Evolutionary conservation across 208 protist genomes (phyloP).

Genomic region (Borovskyia barvae): DNA sequence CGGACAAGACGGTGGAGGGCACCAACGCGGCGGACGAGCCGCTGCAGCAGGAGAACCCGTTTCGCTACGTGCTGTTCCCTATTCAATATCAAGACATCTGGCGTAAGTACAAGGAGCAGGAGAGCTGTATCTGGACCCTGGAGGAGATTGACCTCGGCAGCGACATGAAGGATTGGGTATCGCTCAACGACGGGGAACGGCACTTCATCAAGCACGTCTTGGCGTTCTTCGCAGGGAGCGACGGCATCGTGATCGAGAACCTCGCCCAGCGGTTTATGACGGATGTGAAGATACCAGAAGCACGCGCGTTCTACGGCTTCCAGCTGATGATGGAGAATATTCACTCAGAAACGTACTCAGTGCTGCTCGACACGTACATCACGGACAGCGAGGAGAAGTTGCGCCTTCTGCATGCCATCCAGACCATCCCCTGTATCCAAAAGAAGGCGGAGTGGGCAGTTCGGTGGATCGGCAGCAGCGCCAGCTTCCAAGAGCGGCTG

Average conservation of each 20-base stretch:
- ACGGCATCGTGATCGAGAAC: slow-evolving; percentile 99
- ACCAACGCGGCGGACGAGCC: slow-evolving; percentile 77
- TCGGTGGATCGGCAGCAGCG: slow-evolving; percentile 68
- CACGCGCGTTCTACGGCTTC: slow-evolving; percentile 98
- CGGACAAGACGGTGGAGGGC: slow-evolving; percentile 1
- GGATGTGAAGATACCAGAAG: slow-evolving; percentile 98
- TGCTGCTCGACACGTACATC: slow-evolving; percentile 97
- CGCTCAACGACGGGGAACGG: slow-evolving; percentile 93
- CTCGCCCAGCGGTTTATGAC: slow-evolving; percentile 94
- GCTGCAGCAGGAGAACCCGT: slow-evolving; percentile 93
- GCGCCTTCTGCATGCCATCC: slow-evolving; percentile 95
- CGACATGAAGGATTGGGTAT: slow-evolving; percentile 95
- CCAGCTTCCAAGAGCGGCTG: slow-evolving; percentile 94
- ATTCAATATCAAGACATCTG: slow-evolving; percentile 97
- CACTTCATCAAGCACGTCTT: slow-evolving; percentile 99
- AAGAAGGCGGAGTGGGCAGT: slow-evolving; percentile 98
- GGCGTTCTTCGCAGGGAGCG: slow-evolving; percentile 98
- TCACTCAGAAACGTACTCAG: slow-evolving; percentile 94
- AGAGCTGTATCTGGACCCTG: slow-evolving; percentile 97
- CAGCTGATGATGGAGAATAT: slow-evolving; percentile 99
- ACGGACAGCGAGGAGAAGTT: slow-evolving; percentile 90
- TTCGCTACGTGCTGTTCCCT: slow-evolving; percentile 98
- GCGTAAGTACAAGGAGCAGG: slow-evolving; percentile 99
- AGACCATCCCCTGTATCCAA: slow-evolving; percentile 94
- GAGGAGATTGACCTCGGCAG: slow-evolving; percentile 97